phyloP scores from a whole-genome alignment of 352 stramenopile species.

The Globisporangium cystogenes region DNA sequence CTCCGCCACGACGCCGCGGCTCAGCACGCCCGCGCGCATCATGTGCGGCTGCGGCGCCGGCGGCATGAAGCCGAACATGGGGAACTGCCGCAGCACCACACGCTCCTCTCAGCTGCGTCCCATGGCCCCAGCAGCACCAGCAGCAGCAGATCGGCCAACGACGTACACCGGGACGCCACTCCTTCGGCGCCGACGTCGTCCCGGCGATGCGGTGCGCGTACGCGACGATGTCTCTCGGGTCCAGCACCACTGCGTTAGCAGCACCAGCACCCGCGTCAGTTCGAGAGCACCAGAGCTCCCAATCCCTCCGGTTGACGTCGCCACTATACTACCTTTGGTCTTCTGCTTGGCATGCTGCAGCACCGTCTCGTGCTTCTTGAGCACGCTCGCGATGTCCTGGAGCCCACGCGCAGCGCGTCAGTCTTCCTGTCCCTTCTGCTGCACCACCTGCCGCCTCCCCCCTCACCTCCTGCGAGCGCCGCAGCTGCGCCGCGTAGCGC shows the following conservation, averaged over 20 bases:
- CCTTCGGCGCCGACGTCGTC: conserved; percentile 63
- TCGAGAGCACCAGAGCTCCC: no score
- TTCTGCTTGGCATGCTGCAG: conserved; percentile 54
- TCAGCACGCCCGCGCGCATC: conserved; percentile 81
- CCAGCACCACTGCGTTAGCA: conserved; percentile 37
- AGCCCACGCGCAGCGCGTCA: no score
- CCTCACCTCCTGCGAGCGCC: conserved; percentile 46
- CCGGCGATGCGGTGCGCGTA: conserved; percentile 80
- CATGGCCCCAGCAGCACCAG: background rate
- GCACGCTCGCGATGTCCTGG: conserved; percentile 54
- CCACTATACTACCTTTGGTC: conserved; percentile 28
- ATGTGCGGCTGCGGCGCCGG: conserved; percentile 80
- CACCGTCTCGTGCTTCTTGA: conserved; percentile 61
- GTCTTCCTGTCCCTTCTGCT: no score
- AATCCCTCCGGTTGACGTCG: no score
- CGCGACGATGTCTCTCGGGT: conserved; percentile 63
- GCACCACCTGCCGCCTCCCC: no score
- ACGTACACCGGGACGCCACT: conserved; percentile 74
- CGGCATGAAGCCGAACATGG: conserved; percentile 85
- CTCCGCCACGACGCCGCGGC: conserved; percentile 72
- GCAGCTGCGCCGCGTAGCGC: conserved; percentile 59
- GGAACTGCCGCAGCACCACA: conserved; percentile 42
- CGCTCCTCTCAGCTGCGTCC: no score
- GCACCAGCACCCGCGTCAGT: background rate
- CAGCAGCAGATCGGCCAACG: background rate